A percentile compares a stretch with the other conserved stretches of the same genome.
Conservation (phyloP, 139 green algal genomes). For the Chlamydomonas sphaeroides region DNA sequence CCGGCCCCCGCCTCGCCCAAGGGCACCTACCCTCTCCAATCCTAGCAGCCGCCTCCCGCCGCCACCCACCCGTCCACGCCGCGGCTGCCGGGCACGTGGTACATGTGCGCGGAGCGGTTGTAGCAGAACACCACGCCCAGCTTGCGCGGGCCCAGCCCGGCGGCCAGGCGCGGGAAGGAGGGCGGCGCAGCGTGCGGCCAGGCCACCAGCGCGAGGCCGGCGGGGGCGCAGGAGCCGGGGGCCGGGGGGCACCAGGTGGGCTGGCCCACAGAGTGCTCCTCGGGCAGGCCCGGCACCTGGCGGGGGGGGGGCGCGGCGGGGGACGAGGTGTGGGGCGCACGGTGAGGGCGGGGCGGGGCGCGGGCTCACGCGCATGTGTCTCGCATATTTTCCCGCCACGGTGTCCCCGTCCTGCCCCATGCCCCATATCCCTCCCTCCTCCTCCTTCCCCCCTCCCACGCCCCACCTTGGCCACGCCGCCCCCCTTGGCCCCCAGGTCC, state of each 20-base stretch:
- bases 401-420: too few species aligned
- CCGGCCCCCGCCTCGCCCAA: too few species aligned
- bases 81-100: constrained; percentile 47
- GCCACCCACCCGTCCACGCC: constrained; percentile 7
- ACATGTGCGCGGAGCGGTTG: constrained; percentile 82
- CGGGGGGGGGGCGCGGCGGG: not conserved
- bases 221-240: not conserved
- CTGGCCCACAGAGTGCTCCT: constrained; percentile 30
- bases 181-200: constrained; percentile 71
- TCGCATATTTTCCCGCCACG: too few species aligned
- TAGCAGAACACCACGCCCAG: constrained; percentile 93
- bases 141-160: constrained; percentile 1
- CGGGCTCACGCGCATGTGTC: too few species aligned
- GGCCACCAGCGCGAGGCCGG: constrained; percentile 73
- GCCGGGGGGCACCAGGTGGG: constrained; percentile 18
- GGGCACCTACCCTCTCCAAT: too few species aligned
- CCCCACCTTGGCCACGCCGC: constrained; percentile 11
- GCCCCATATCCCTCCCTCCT: too few species aligned
- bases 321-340: not conserved
- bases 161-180: not conserved
- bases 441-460: too few species aligned
- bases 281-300: constrained; percentile 23
- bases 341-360: too few species aligned
- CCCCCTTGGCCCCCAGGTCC: constrained; percentile 51
- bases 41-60: too few species aligned